A percentile compares a stretch with the other conserved stretches of the same genome.
Conservation (phyloP, 106 monocot species). For the Phalaenopsis equestris region DNA sequence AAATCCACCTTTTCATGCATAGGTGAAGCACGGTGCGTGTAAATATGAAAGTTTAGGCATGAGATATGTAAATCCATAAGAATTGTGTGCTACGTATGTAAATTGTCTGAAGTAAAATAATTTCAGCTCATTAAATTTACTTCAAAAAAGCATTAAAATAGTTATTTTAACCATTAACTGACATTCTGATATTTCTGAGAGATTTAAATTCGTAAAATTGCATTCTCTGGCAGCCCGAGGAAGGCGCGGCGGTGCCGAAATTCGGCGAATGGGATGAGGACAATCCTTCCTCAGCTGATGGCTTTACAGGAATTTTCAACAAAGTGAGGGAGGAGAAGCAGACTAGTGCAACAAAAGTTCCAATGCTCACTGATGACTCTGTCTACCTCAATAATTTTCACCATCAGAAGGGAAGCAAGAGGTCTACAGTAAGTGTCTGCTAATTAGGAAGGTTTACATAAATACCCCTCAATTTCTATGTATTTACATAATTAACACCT, state of each 20-base stretch:
- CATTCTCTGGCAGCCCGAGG: conserved; percentile 35
- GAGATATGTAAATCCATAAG: too few relatives aligned
- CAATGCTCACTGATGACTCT: conserved; percentile 18
- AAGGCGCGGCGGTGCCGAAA: conserved; percentile 45
- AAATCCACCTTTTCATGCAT: too few relatives aligned
- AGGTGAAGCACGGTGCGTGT: too few relatives aligned
- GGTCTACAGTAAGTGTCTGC: conserved; percentile 22
- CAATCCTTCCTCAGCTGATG: conserved; percentile 53
- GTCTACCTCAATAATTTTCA: background rate
- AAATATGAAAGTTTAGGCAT: too few relatives aligned
- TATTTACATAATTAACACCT: too few relatives aligned
- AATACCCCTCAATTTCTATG: background rate
- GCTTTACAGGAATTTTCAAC: conserved; percentile 56
- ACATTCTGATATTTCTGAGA: background rate
- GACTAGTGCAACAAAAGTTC: conserved; percentile 31
- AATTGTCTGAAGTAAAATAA: background rate
- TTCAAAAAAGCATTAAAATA: background rate
- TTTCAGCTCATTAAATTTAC: background rate
- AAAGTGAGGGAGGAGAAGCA: conserved; percentile 68
- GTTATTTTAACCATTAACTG: too few relatives aligned
- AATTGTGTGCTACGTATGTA: too few relatives aligned
- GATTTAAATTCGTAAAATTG: background rate
- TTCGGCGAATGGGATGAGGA: conserved; percentile 82
- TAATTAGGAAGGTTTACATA: background rate
- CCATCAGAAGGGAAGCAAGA: conserved; percentile 1